Percentiles rank a stretch among this genome's conserved stretches.
Evolutionary conservation across 2,329 filamentous ascomycete species (phyloP).

Genomic region (Diaporthe nobilis): DNA sequence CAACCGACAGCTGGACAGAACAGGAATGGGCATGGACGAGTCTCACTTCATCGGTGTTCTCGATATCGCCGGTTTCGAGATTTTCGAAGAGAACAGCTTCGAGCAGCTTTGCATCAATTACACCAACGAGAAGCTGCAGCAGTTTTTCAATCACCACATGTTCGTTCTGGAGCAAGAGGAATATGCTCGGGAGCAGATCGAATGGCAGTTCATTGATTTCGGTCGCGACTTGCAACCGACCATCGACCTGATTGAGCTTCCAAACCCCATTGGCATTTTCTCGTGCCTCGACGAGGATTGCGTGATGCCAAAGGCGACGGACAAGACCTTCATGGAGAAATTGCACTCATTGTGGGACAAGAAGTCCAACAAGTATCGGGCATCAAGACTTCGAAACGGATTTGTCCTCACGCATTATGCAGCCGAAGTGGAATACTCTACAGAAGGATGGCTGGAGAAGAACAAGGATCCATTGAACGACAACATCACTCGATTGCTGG

Average conservation of each 20-base stretch:
- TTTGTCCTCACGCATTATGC: slow-evolving; percentile 98
- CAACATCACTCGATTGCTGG: slow-evolving; percentile 91
- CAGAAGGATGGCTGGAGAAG: slow-evolving; percentile 96
- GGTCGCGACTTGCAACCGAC: slow-evolving; percentile 97
- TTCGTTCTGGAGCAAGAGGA: slow-evolving; percentile 99
- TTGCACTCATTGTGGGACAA: slow-evolving; percentile 97
- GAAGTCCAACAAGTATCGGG: slow-evolving; percentile 93
- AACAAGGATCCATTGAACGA: slow-evolving; percentile 99
- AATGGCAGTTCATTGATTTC: slow-evolving; percentile 99
- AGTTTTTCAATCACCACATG: slow-evolving; percentile 99
- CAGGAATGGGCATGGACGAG: slow-evolving; percentile 85
- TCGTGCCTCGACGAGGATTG: slow-evolving; percentile 98
- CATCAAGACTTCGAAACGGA: slow-evolving; percentile 88
- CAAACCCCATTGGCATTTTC: slow-evolving; percentile 98
- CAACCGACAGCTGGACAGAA: slow-evolving; percentile 92
- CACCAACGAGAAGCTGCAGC: slow-evolving; percentile 98
- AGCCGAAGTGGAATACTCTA: slow-evolving; percentile 97
- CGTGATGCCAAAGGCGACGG: slow-evolving; percentile 98
- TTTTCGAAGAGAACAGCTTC: slow-evolving; percentile 98
- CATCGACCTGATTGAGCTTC: slow-evolving; percentile 95
- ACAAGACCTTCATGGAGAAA: slow-evolving; percentile 97
- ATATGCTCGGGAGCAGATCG: slow-evolving; percentile 96
- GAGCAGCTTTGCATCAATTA: slow-evolving; percentile 99
- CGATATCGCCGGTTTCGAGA: slow-evolving; percentile 99
- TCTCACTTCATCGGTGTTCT: slow-evolving; percentile 97